phyloP scores from a whole-genome alignment of 768 basidiomycete genomes.

The Paxillus rubicundulus region DNA sequence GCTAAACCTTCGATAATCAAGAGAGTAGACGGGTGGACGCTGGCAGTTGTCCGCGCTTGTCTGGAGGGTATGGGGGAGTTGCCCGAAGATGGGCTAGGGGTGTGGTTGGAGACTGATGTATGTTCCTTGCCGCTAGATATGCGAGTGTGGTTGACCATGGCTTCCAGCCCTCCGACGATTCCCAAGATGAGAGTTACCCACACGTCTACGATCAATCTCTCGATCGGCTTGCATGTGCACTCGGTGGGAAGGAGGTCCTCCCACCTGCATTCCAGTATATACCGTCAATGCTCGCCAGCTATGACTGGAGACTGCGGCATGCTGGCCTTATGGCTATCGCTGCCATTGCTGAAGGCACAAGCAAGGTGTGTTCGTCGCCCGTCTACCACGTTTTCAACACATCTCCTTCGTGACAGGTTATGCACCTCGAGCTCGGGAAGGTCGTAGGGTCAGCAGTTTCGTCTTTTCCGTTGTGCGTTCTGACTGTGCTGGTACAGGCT shows the following conservation, averaged over 20 bases:
- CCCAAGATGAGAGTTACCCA: slow-evolving; percentile 61
- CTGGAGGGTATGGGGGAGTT: slow-evolving; percentile 82
- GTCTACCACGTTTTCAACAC: neutral
- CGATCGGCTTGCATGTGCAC: slow-evolving; percentile 76
- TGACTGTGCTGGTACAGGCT: slow-evolving; percentile 41
- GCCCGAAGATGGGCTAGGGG: slow-evolving; percentile 54
- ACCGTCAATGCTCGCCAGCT: slow-evolving; percentile 75
- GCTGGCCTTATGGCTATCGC: slow-evolving; percentile 88
- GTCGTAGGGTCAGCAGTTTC: slow-evolving; percentile 64
- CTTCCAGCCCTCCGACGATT: slow-evolving; percentile 59
- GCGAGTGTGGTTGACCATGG: neutral
- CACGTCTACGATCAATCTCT: slow-evolving; percentile 80
- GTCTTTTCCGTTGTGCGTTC: neutral
- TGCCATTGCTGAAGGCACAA: slow-evolving; percentile 81
- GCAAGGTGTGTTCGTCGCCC: slow-evolving; percentile 43
- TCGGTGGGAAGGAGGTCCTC: slow-evolving; percentile 73
- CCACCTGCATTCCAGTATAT: slow-evolving; percentile 82
- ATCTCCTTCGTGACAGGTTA: slow-evolving; percentile 43
- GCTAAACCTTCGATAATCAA: slow-evolving; percentile 67
- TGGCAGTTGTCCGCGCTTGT: slow-evolving; percentile 68
- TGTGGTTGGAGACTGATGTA: slow-evolving; percentile 77
- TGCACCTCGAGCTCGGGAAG: slow-evolving; percentile 79
- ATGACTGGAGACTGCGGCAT: slow-evolving; percentile 84
- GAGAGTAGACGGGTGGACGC: slow-evolving; percentile 68
- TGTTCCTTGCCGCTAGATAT: slow-evolving; percentile 28